Conservation (phyloP, 2,329 filamentous ascomycete genomes). For the Penicillium sp. region DNA sequence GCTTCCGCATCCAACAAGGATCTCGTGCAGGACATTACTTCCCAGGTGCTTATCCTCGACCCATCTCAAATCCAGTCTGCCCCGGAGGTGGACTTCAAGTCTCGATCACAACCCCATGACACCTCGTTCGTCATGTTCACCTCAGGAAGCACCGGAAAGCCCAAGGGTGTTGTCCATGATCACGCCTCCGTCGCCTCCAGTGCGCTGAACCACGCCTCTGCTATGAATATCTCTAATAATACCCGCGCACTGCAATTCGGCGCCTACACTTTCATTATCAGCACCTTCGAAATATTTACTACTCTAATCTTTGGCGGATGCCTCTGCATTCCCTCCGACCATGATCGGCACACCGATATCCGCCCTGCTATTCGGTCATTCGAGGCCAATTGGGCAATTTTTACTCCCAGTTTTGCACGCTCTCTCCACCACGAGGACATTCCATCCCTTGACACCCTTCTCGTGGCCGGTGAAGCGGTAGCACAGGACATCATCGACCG, state of each 20-base stretch:
- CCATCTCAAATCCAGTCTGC: not conserved
- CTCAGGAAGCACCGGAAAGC: conserved; percentile 58
- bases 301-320: conserved; percentile 55
- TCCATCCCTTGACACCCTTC: conserved; percentile 39
- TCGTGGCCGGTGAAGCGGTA: conserved; percentile 29
- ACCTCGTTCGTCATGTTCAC: conserved; percentile 71
- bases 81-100: not conserved
- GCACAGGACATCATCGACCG: conserved; percentile 21
- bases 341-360: conserved; percentile 32
- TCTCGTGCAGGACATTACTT: not conserved
- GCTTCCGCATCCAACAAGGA: not conserved
- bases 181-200: conserved; percentile 69
- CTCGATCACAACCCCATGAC: conserved; percentile 57
- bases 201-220: conserved; percentile 69
- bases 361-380: conserved; percentile 19
- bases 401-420: conserved; percentile 57
- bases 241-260: conserved; percentile 58
- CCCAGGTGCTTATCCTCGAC: not conserved
- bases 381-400: conserved; percentile 53
- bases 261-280: conserved; percentile 51
- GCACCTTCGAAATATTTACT: conserved; percentile 51
- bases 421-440: conserved; percentile 39
- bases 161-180: conserved; percentile 55
- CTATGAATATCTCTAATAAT: conserved; percentile 3
- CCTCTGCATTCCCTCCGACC: conserved; percentile 53